These are phyloP conservation scores for Metschnikowia picachoensis DNA, from an alignment of 805 yeast genomes.

Conservation along the genomic window DNA sequence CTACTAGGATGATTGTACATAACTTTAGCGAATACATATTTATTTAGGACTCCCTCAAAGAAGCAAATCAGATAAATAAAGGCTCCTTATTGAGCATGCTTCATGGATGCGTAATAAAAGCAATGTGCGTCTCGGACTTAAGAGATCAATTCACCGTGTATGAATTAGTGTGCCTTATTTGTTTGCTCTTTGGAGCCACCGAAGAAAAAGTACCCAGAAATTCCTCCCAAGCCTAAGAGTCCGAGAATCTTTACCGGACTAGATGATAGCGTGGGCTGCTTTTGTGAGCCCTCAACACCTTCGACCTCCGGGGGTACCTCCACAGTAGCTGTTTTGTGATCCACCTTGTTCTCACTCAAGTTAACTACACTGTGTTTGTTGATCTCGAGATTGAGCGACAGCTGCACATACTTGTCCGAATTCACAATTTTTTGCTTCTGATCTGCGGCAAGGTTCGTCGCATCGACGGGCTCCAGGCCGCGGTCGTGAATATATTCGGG, in stretches of 20 bases:
- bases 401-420: constrained; percentile 38
- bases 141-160: neutral
- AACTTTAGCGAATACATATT: constrained; percentile 1
- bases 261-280: constrained; percentile 1
- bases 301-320: constrained; percentile 34
- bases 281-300: constrained; percentile 19
- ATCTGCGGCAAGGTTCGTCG: constrained; percentile 15
- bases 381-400: constrained; percentile 39
- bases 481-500: constrained; percentile 39
- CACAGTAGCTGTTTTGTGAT: constrained; percentile 32
- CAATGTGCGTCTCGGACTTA: too few species aligned
- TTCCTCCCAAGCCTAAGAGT: constrained; percentile 19
- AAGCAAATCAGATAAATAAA: neutral
- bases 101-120: too few species aligned
- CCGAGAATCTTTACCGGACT: constrained; percentile 11
- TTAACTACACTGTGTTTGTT: constrained; percentile 34
- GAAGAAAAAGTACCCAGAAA: constrained; percentile 17
- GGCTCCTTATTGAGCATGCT: neutral
- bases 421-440: constrained; percentile 29
- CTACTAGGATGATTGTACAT: constrained; percentile 43
- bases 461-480: constrained; percentile 35
- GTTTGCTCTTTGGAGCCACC: constrained; percentile 1
- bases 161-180: neutral
- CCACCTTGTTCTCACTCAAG: constrained; percentile 33
- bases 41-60: neutral